phyloP scores from a whole-genome alignment of 2,329 filamentous ascomycete genomes.

The Arachnopeziza araneosa region DNA sequence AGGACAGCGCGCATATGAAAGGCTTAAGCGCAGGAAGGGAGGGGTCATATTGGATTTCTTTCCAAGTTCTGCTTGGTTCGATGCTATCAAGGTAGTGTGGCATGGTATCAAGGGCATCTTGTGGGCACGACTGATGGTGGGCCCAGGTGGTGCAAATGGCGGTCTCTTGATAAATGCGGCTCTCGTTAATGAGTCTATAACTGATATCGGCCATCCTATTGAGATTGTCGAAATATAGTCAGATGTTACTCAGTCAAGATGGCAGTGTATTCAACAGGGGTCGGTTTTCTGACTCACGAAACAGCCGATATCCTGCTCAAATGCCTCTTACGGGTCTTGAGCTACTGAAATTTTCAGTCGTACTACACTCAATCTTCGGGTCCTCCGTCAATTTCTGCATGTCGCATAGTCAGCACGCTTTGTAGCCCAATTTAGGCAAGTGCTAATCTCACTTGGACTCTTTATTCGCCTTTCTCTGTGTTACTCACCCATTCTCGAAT shows the following conservation, averaged over 20 bases:
- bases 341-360: neutral
- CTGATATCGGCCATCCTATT: conserved; percentile 40
- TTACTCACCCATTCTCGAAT: no score
- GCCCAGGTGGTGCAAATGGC: conserved; percentile 43
- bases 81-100: conserved; percentile 43
- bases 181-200: conserved; percentile 43
- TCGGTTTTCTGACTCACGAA: neutral
- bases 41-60: conserved; percentile 31
- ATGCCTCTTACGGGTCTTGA: neutral
- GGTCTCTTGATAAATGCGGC: conserved; percentile 58
- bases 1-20: conserved; percentile 39
- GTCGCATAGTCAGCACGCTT: neutral
- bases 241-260: neutral
- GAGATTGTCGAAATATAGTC: conserved; percentile 27
- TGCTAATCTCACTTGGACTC: neutral
- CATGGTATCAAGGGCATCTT: conserved; percentile 50
- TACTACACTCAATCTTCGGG: neutral
- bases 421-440: neutral
- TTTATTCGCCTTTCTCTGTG: neutral
- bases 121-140: conserved; percentile 48
- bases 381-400: neutral
- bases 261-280: neutral
- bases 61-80: conserved; percentile 39
- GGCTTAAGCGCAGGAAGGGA: conserved; percentile 27
- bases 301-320: neutral